Evolutionary conservation across 306 rosid species (phyloP).

Genomic region (Casuarina cunninghamiana): DNA sequence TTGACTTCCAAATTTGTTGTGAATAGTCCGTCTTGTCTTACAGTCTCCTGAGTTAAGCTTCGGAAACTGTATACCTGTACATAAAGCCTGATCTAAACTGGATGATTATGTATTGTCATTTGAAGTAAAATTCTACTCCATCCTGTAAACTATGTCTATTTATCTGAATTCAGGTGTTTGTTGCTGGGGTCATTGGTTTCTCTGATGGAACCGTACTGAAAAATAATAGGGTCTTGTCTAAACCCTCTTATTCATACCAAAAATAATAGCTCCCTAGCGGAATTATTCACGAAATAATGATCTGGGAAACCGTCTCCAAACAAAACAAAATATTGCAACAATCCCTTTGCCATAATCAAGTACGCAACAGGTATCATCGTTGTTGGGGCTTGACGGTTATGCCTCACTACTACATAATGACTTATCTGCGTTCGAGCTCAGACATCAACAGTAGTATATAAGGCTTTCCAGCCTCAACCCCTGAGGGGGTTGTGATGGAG

Average conservation of each 20-base stretch:
- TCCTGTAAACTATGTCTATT: constrained; percentile 9
- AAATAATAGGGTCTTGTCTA: neutral
- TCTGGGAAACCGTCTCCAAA: neutral
- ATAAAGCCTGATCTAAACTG: constrained; percentile 43
- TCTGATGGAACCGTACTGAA: no score
- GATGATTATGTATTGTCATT: constrained; percentile 31
- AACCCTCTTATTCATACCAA: neutral
- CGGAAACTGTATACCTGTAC: constrained; percentile 53
- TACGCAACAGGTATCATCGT: neutral
- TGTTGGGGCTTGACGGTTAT: neutral
- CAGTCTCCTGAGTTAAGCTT: constrained; percentile 38
- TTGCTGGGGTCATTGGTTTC: neutral
- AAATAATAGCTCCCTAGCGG: neutral
- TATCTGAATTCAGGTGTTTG: neutral
- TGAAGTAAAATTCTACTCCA: constrained; percentile 36
- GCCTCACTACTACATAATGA: neutral
- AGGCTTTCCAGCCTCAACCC: no score
- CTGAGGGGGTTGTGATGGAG: no score
- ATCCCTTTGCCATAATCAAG: neutral
- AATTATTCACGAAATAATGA: neutral
- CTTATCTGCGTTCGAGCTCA: neutral
- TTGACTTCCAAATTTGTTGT: constrained; percentile 41
- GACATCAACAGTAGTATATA: neutral
- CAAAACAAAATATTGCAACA: neutral
- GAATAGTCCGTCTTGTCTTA: constrained; percentile 46